Conservation (phyloP, 768 basidiomycete species). For the Scleroderma citrinum region DNA sequence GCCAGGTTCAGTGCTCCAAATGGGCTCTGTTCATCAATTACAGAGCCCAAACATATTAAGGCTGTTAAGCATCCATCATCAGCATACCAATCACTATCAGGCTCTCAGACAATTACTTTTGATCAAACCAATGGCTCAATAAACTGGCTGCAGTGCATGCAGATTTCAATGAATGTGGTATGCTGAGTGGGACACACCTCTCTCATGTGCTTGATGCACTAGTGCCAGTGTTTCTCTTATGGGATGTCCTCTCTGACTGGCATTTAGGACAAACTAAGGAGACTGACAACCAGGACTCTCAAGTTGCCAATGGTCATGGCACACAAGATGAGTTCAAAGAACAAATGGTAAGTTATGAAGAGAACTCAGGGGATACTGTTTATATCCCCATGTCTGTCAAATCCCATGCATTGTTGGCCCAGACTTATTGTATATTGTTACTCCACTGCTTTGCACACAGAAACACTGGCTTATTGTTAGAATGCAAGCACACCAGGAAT, state of each 20-base stretch:
- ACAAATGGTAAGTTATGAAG: not conserved
- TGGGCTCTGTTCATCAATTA: conserved; percentile 32
- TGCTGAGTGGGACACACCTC: conserved; percentile 12
- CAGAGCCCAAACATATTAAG: conserved; percentile 30
- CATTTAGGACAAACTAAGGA: not conserved
- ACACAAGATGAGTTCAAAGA: not conserved
- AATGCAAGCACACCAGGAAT: not conserved
- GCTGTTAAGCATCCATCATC: conserved; percentile 32
- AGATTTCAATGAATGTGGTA: conserved; percentile 14
- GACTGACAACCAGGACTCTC: not conserved
- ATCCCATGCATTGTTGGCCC: not conserved
- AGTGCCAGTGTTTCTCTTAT: not conserved
- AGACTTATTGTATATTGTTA: not conserved
- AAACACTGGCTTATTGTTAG: not conserved
- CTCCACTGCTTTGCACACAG: not conserved
- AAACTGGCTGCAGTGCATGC: conserved; percentile 17
- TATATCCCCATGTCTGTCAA: not conserved
- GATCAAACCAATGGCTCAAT: conserved; percentile 19
- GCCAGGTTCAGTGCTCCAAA: conserved; percentile 27
- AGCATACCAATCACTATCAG: conserved; percentile 19
- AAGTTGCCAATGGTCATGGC: not conserved
- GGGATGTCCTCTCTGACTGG: not conserved
- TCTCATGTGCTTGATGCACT: not conserved
- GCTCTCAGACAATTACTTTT: conserved; percentile 27
- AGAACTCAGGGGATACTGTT: not conserved